Evolutionary conservation across 768 basidiomycete genomes (phyloP).

Genomic region (Chalciporus pseudorubinellus): DNA sequence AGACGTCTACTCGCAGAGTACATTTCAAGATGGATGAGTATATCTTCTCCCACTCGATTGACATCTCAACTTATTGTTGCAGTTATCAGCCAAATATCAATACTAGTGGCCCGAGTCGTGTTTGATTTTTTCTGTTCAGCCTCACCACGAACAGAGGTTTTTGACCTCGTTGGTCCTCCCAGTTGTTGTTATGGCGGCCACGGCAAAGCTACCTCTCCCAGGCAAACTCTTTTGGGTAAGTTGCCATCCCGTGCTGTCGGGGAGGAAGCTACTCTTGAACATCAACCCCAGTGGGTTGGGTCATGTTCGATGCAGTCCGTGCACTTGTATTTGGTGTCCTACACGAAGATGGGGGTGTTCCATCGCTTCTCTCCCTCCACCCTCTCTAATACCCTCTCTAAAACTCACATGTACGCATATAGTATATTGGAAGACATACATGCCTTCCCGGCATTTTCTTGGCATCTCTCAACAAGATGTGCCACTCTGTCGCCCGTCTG

Average conservation of each 20-base stretch:
- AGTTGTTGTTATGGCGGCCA: conserved; percentile 28
- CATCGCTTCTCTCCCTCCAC: conserved; percentile 35
- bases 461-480: too few relatives aligned
- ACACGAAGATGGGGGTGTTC: conserved; percentile 42
- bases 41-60: not conserved
- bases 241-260: not conserved
- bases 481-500: too few relatives aligned
- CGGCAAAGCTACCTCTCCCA: conserved; percentile 23
- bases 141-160: conserved; percentile 42
- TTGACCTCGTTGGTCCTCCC: conserved; percentile 36
- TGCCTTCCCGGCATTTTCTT: conserved; percentile 38
- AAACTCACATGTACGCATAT: conserved; percentile 15
- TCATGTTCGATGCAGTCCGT: conserved; percentile 27
- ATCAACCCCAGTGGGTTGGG: conserved; percentile 25
- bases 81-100: conserved; percentile 34
- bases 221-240: conserved; percentile 35
- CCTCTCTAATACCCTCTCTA: conserved; percentile 7
- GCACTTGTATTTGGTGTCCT: conserved; percentile 36
- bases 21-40: conserved; percentile 15
- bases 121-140: conserved; percentile 32
- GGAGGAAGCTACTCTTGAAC: not conserved
- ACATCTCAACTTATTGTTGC: not conserved
- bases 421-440: conserved; percentile 42
- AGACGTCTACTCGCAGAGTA: conserved; percentile 2
- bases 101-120: too few relatives aligned